Evolutionary conservation across 2,329 filamentous ascomycete species (phyloP).

Genomic region (Helotiales sp.): DNA sequence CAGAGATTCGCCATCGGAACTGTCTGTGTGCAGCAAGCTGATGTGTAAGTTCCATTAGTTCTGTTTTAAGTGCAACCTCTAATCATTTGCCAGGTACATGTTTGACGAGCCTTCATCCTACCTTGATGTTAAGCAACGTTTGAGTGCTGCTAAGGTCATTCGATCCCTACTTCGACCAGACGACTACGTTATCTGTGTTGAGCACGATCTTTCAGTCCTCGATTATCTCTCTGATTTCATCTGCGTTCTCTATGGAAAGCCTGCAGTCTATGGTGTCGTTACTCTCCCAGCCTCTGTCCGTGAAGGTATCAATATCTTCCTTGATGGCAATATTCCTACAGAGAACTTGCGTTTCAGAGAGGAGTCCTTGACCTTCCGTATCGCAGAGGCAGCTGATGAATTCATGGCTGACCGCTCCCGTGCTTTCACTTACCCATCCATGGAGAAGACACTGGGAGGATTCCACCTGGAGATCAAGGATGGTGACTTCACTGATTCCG

Average conservation of each 20-base stretch:
- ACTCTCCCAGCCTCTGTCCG: slow-evolving; percentile 94
- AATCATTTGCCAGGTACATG: slow-evolving; percentile 71
- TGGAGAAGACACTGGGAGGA: slow-evolving; percentile 90
- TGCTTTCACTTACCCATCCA: slow-evolving; percentile 83
- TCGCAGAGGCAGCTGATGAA: slow-evolving; percentile 87
- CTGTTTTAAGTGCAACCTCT: neutral
- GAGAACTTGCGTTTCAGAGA: slow-evolving; percentile 99
- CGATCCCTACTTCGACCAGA: slow-evolving; percentile 86
- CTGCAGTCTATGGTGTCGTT: slow-evolving; percentile 96
- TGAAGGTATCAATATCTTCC: slow-evolving; percentile 99
- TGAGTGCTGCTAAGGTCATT: slow-evolving; percentile 89
- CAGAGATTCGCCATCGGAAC: slow-evolving; percentile 97
- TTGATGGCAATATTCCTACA: slow-evolving; percentile 96
- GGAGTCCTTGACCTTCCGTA: slow-evolving; percentile 93
- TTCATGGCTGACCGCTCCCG: slow-evolving; percentile 83
- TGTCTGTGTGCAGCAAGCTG: slow-evolving; percentile 93
- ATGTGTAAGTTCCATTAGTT: slow-evolving; percentile 63
- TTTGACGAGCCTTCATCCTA: slow-evolving; percentile 99
- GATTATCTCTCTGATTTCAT: slow-evolving; percentile 99
- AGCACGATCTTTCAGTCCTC: slow-evolving; percentile 97
- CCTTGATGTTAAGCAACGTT: slow-evolving; percentile 98
- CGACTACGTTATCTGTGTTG: slow-evolving; percentile 97
- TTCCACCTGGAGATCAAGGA: slow-evolving; percentile 84
- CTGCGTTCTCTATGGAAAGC: slow-evolving; percentile 94
- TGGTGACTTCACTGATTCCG: slow-evolving; percentile 94